Percentiles rank a stretch among this genome's conserved stretches.
These are phyloP conservation scores for Liriodendron chinense DNA, from an alignment of 164 flowering plant species.

Conservation along the genomic window DNA sequence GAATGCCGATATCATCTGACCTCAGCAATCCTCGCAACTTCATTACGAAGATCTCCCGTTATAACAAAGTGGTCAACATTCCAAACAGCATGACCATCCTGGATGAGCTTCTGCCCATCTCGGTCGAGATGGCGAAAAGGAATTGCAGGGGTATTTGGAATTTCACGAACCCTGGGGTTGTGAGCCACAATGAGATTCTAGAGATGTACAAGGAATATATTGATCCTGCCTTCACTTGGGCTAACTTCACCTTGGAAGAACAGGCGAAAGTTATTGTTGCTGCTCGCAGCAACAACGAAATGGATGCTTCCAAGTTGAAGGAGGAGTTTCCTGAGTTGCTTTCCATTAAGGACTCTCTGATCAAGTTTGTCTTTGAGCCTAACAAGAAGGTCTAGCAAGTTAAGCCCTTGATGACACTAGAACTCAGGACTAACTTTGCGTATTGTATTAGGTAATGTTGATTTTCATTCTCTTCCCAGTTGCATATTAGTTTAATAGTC, in stretches of 20 bases:
- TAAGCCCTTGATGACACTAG: not conserved
- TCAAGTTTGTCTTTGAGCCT: constrained; percentile 66
- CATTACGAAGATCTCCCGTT: constrained; percentile 24
- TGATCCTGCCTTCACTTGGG: constrained; percentile 48
- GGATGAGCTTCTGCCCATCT: constrained; percentile 72
- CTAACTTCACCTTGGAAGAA: constrained; percentile 66
- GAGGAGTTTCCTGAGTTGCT: constrained; percentile 66
- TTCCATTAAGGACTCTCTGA: constrained; percentile 60
- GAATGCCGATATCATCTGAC: constrained; percentile 28
- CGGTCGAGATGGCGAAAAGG: constrained; percentile 76
- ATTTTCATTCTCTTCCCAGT: not conserved
- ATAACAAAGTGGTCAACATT: constrained; percentile 28
- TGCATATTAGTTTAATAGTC: not conserved
- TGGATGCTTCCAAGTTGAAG: constrained; percentile 71
- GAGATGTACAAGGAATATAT: constrained; percentile 31
- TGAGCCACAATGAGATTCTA: constrained; percentile 28
- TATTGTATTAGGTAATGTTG: not conserved
- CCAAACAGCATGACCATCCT: constrained; percentile 67
- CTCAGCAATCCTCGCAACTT: constrained; percentile 26
- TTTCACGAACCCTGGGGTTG: constrained; percentile 26
- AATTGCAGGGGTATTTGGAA: constrained; percentile 33
- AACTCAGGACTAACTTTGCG: not conserved
- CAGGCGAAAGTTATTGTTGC: constrained; percentile 76
- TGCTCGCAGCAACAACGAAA: constrained; percentile 67
- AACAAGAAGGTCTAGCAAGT: constrained; percentile 36